A percentile compares a stretch with the other conserved stretches of the same genome.
Evolutionary conservation across 345 rosid species (phyloP).

Genomic region (Carallia pectinifolia): DNA sequence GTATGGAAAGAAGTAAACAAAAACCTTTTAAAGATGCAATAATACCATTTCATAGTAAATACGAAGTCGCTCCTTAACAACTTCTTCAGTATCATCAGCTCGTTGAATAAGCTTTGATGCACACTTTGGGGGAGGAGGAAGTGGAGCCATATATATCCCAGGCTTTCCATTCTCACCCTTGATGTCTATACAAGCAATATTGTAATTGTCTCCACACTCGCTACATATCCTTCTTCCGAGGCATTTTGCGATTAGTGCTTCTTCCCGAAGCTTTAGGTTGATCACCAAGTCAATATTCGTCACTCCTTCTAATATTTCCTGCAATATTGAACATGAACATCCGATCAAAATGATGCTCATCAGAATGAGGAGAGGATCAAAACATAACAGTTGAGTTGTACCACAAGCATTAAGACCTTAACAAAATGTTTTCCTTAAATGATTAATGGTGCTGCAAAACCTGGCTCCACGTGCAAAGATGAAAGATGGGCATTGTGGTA

Average conservation of each 20-base stretch:
- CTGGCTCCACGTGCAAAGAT: too few species aligned
- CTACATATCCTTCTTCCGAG: slow-evolving; percentile 92
- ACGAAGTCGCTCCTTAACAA: slow-evolving; percentile 79
- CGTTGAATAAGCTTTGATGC: slow-evolving; percentile 79
- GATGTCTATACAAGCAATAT: slow-evolving; percentile 81
- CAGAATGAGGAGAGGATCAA: not conserved
- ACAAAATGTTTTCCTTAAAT: too few species aligned
- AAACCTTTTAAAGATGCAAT: not conserved
- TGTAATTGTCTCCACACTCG: slow-evolving; percentile 86
- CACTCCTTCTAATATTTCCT: slow-evolving; percentile 94
- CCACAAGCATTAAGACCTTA: too few species aligned
- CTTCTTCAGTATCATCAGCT: slow-evolving; percentile 87
- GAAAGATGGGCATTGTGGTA: too few species aligned
- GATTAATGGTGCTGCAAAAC: too few species aligned
- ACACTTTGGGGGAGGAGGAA: slow-evolving; percentile 90
- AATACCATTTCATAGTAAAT: slow-evolving; percentile 72
- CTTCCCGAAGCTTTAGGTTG: slow-evolving; percentile 82
- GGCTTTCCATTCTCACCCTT: slow-evolving; percentile 75
- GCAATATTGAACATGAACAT: slow-evolving; percentile 10
- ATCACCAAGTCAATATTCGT: slow-evolving; percentile 76
- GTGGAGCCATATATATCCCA: slow-evolving; percentile 89
- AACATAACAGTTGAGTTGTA: not conserved
- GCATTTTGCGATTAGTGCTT: slow-evolving; percentile 90
- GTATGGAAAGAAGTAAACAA: not conserved
- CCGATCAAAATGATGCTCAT: not conserved